Percentiles rank a stretch among this genome's conserved stretches.
Conservation (phyloP, 2,329 filamentous ascomycete genomes). For the Camptophora hylomeconis region DNA sequence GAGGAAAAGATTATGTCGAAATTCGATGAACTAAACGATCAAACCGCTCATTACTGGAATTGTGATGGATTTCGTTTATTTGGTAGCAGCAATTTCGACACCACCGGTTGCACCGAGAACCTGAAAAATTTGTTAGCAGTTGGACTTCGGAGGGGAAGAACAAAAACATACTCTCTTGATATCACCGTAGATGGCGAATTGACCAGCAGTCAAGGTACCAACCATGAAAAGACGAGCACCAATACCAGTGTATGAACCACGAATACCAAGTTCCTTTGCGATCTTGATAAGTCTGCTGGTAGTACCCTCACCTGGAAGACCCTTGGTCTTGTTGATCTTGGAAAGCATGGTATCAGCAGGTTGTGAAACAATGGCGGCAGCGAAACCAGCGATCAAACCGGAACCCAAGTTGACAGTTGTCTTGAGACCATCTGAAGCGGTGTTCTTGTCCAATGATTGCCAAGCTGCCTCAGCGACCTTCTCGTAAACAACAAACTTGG, state of each 20-base stretch:
- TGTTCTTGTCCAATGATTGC: conserved; percentile 55
- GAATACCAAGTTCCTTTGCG: conserved; percentile 68
- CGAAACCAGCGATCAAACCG: conserved; percentile 76
- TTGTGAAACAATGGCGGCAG: conserved; percentile 75
- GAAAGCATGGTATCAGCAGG: conserved; percentile 87
- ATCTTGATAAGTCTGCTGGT: conserved; percentile 75
- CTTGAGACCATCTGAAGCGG: conserved; percentile 54
- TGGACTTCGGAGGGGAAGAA: conserved; percentile 22
- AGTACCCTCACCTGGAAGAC: conserved; percentile 73
- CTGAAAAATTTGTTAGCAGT: conserved; percentile 48
- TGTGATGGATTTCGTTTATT: conserved; percentile 21
- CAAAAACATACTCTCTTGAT: conserved; percentile 20
- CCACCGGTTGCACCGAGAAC: conserved; percentile 58
- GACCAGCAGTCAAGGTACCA: conserved; percentile 62
- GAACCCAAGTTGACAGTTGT: conserved; percentile 74
- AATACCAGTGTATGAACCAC: conserved; percentile 67
- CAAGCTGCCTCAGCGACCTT: conserved; percentile 69
- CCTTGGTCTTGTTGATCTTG: conserved; percentile 95
- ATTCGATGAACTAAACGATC: too few species aligned
- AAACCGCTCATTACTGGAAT: background rate
- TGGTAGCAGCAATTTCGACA: conserved; percentile 53
- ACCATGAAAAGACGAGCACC: conserved; percentile 67
- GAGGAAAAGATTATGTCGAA: too few species aligned
- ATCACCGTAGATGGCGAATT: conserved; percentile 82
- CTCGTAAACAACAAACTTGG: conserved; percentile 91